Evolutionary conservation across 768 basidiomycete genomes (phyloP), one percentile per base, ranked within the genome.

Genomic region (Leccinum sublutescens): DNA sequence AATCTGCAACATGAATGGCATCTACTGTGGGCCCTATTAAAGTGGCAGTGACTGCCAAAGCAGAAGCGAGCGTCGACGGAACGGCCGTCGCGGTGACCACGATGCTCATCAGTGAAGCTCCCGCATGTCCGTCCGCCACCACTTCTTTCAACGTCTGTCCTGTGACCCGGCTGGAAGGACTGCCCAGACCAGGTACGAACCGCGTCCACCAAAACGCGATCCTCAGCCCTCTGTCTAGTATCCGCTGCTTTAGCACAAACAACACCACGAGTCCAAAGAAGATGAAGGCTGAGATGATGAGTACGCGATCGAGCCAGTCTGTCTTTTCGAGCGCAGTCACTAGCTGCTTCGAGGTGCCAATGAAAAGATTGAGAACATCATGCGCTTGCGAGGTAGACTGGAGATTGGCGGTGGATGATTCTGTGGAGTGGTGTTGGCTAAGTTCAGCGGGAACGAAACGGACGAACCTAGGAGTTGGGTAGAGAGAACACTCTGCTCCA

Each of bases 181-280:
- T 25, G 33, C 57, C 48, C 2, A 58, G 1, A 12, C 55, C 54
- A 34, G 91, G 91, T 0, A 92, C 56, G 56, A 90, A 90, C 40
- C 83, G 79, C 45, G 88, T 90, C 92, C 94, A 96, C 88, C 90
- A 95, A 54, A 94, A 86, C 0, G 89, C 89, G 4, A 95, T 79
- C 21, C 87, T 79, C 25, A 96, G 61, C 3, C 90, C 85, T 36
- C 86, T 83, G 70, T 96, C 92, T 36, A 98, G 63, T 50, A 98
- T 76, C 15, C 97, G 83, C 58, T 95, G 87, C 74, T 97, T 93
- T 66, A 98, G 67, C 64, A 99, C 89, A 66, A 91, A 95, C 25
- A 88, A 80, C 7, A 94, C 86, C 31, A 91, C 88, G 17, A 95
- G 82, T 59, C 86, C 61, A 77, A 99, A 99, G 73, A 98, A 91